Evolutionary conservation across 2,329 filamentous ascomycete species (phyloP), one percentile per base, ranked within the genome.

Genomic region (Colletotrichum eleusines): DNA sequence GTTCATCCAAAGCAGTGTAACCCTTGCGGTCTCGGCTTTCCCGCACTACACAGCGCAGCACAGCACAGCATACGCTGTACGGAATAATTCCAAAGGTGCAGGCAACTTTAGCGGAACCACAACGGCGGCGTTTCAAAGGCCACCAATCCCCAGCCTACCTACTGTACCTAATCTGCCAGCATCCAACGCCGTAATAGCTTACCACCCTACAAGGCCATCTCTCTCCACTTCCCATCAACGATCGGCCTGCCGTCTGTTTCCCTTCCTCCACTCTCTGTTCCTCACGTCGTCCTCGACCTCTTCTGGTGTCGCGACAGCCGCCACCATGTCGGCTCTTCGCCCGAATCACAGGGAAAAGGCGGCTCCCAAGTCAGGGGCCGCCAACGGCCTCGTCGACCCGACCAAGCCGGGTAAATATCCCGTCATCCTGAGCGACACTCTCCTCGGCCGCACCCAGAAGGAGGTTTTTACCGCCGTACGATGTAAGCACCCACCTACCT

Each of bases 361-460:
- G 16, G 53, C 54, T n/a, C 66, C 66, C 42, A 73, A 69, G 50
- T 59, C 38, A 31, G 71, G 65, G 33, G 65, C 54, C 42, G 44
- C 16, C 28, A 64, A 79, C 77, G 81, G 78, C 74, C 76, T 85
- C 65, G 84, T 91, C 69, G 88, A 91, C 79, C 87, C 89, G 72
- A 89, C 88, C 65, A 86, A 88, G 79, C 82, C 84, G 69, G 88
- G 84, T 69, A 88, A 89, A 76, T 91, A 91, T 76, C 89, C 88
- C 60, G 86, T 91, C 66, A 84, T 91, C 57, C 82, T 91, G 54
- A 90, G 89, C 77, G 89, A 91, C 75, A 86, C 86, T 35, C 81
- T 91, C 40, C 80, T 90, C 44, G 86, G 87, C 51, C 87, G 86
- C 73, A 79, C 86, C 1, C 81, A 86, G 40, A 88, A 87, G 73